Base-by-base conservation (phyloP, 768 basidiomycete genomes). In the Clitopilus hobsonii region DNA sequence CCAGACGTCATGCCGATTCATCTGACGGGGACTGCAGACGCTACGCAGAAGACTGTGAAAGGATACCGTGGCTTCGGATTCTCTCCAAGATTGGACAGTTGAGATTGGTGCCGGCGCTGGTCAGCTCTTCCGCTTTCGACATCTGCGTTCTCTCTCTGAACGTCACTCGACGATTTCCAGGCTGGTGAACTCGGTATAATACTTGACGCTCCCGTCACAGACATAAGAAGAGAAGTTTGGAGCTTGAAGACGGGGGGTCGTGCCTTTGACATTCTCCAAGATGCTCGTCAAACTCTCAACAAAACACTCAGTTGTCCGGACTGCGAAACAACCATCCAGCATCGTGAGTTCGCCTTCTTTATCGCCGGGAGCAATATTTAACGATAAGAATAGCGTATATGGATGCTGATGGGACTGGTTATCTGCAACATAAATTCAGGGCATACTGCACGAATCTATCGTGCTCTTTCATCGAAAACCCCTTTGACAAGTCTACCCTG, bases 351-450 rank as follows among this genome's bases (percentile, higher is more conserved):
- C 10, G 2, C 11, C 16, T 28, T 16, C 47, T 11, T 18, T 11
- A 13, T 11, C 20, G 20, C 16, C 30, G 16, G 30, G 20, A 6
- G 47, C n/a, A n/a, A n/a, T n/a, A n/a, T n/a, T n/a, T n/a, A n/a
- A n/a, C n/a, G n/a, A n/a, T n/a, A n/a, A n/a, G n/a, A n/a, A n/a
- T 10, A 51, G 49, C 49, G 10, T 51, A 28, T 16, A 51, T 51
- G 49, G 22, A 27, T 16, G 23, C 18, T 5, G 16, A 22, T 4
- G 49, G 49, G 18, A 27, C 27, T 13, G 49, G 49, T 3, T 51
- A 27, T 26, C 49, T 51, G 10, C 49, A 51, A 29, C 14, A 51
- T 5, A 27, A 51, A 14, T 51, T 51, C n/a, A 27, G 18, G 10
- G 41, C 41, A 16, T 45, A 18, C n/a, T 45, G 41, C 22, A 3